Conservation (phyloP, 2,329 filamentous ascomycete species). For the Chrysoporthe puriensis region DNA sequence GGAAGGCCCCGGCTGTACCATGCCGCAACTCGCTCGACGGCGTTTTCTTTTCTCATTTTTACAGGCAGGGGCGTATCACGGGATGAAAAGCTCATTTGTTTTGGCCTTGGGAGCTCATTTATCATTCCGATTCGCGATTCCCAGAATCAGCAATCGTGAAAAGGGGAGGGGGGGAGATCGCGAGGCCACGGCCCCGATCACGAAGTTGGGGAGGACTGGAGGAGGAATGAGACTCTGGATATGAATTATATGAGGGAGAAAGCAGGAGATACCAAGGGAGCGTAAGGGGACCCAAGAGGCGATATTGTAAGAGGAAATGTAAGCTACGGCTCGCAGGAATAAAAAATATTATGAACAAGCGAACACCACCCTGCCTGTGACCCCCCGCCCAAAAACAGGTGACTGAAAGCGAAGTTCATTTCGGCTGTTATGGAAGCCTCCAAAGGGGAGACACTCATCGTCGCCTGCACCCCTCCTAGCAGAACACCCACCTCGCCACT, state of each 20-base stretch:
- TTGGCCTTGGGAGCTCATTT: slow-evolving; percentile 4
- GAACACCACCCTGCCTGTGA: slow-evolving; percentile 21
- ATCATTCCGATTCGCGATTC: slow-evolving; percentile 20
- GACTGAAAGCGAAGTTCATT: neutral
- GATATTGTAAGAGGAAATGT: slow-evolving; percentile 5
- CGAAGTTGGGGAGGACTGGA: slow-evolving; percentile 5
- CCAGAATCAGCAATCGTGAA: slow-evolving; percentile 5
- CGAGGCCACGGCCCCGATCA: slow-evolving; percentile 8
- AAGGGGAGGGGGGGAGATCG: slow-evolving; percentile 4
- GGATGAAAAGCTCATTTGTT: slow-evolving; percentile 10
- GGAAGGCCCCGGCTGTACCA: slow-evolving; percentile 17
- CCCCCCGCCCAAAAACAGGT: neutral
- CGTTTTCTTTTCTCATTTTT: neutral
- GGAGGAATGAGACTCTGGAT: slow-evolving; percentile 19
- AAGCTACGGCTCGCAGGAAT: slow-evolving; percentile 20
- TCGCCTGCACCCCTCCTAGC: no score
- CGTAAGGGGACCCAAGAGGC: no score
- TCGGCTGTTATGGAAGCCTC: neutral
- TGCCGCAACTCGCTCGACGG: slow-evolving; percentile 16
- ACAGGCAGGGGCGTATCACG: slow-evolving; percentile 17
- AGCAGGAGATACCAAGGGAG: slow-evolving; percentile 20
- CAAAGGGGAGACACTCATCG: no score
- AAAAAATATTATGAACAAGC: slow-evolving; percentile 20
- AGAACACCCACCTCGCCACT: no score
- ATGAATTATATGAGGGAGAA: slow-evolving; percentile 23